Evolutionary conservation across 2,329 filamentous ascomycete species (phyloP).

Genomic region (Chrysoporthe austroafricana): DNA sequence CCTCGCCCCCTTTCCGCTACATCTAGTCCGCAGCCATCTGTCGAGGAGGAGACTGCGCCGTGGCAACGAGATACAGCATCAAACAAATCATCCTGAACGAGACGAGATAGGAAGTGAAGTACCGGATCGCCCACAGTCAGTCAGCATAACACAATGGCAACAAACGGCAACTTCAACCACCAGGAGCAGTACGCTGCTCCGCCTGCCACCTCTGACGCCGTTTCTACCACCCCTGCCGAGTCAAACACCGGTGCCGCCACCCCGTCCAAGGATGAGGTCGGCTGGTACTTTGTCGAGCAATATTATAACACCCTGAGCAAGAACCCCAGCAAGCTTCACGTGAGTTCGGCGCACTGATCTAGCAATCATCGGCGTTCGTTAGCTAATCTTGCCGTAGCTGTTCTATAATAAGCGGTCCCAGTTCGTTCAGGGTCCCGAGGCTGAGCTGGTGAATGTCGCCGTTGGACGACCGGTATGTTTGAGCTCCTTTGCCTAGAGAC

Average conservation of each 20-base stretch:
- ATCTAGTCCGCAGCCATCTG: constrained; percentile 1
- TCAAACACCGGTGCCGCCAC: constrained; percentile 47
- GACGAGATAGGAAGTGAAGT: neutral
- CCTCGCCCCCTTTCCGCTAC: constrained; percentile 1
- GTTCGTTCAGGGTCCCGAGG: constrained; percentile 90
- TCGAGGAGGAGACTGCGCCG: neutral
- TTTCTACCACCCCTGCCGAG: constrained; percentile 29
- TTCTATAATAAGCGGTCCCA: constrained; percentile 98
- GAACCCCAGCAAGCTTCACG: constrained; percentile 88
- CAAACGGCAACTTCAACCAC: constrained; percentile 58
- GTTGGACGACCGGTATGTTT: constrained; percentile 82
- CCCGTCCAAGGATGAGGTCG: constrained; percentile 87
- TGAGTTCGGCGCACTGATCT: constrained; percentile 43
- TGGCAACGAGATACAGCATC: neutral
- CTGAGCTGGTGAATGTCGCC: constrained; percentile 83
- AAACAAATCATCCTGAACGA: neutral
- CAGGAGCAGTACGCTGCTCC: constrained; percentile 48
- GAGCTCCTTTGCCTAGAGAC: neutral
- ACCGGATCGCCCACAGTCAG: constrained; percentile 5
- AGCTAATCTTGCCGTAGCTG: constrained; percentile 52
- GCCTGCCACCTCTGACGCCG: constrained; percentile 37
- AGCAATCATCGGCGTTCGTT: neutral
- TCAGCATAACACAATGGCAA: constrained; percentile 51
- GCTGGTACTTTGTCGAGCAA: constrained; percentile 99
- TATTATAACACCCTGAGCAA: constrained; percentile 99